Percentiles rank a stretch among this genome's conserved stretches.
Conservation (phyloP, 176 grass and related monocot genomes). For the Ensete ventricosum region DNA sequence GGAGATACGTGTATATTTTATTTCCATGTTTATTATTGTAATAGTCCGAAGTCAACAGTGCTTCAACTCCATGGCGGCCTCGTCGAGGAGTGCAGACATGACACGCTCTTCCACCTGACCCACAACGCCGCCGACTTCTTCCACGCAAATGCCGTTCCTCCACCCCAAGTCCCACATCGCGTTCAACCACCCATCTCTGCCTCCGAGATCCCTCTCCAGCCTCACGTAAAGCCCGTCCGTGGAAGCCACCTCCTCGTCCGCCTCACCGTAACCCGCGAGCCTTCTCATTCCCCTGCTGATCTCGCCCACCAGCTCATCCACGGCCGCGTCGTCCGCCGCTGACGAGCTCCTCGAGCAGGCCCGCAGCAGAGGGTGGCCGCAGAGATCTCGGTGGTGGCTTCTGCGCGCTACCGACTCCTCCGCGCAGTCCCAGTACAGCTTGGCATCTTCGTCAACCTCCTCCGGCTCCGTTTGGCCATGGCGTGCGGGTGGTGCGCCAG, state of each 20-base stretch:
- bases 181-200: slow-evolving; percentile 28
- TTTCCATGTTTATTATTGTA: too few relatives aligned
- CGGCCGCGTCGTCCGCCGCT: background rate
- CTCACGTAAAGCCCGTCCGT: slow-evolving; percentile 45
- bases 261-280: slow-evolving; percentile 25
- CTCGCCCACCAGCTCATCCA: slow-evolving; percentile 37
- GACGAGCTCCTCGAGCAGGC: slow-evolving; percentile 7
- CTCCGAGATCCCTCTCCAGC: slow-evolving; percentile 66
- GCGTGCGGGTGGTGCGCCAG: too few relatives aligned
- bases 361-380: slow-evolving; percentile 14
- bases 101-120: slow-evolving; percentile 37
- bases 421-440: slow-evolving; percentile 37
- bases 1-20: too few relatives aligned
- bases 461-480: background rate
- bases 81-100: slow-evolving; percentile 43
- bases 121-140: slow-evolving; percentile 36
- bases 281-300: slow-evolving; percentile 21
- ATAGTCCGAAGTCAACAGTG: background rate
- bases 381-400: slow-evolving; percentile 9
- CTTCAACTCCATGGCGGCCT: slow-evolving; percentile 31
- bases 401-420: slow-evolving; percentile 44
- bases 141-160: slow-evolving; percentile 48
- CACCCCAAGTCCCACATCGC: slow-evolving; percentile 56
- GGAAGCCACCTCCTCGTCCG: background rate
- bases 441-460: slow-evolving; percentile 15